Percentiles rank a stretch among this genome's conserved stretches.
These are phyloP conservation scores for Leishmania martiniquensis DNA, from an alignment of 208 protist genomes.

Conservation along the genomic window DNA sequence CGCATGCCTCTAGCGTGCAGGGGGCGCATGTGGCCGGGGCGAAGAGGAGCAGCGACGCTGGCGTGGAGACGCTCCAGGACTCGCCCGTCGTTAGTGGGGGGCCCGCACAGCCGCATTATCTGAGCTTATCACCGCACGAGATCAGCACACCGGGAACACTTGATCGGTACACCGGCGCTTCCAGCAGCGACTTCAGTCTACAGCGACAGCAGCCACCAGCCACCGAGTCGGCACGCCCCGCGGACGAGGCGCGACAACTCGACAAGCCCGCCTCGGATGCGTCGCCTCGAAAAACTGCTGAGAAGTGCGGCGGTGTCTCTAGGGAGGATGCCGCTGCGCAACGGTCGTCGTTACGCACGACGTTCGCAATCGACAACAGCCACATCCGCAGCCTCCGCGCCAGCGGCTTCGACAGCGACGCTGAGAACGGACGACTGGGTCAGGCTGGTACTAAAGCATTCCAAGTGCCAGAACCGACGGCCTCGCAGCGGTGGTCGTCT, in stretches of 20 bases:
- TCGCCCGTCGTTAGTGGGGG: slow-evolving; percentile 10
- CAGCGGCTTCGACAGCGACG: not conserved
- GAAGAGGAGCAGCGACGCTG: not conserved
- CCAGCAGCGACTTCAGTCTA: not conserved
- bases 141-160: slow-evolving; percentile 2
- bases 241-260: not conserved
- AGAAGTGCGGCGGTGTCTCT: not conserved
- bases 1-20: not conserved
- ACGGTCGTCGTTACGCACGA: not conserved
- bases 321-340: not conserved
- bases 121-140: not conserved
- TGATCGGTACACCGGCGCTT: slow-evolving; percentile 17
- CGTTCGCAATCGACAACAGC: not conserved
- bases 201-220: not conserved
- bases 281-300: not conserved
- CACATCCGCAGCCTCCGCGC: not conserved
- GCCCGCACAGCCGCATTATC: slow-evolving; percentile 13
- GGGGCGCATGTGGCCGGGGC: not conserved
- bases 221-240: not conserved
- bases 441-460: not conserved
- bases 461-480: not conserved
- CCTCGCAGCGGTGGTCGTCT: not conserved
- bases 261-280: not conserved
- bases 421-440: not conserved
- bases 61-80: not conserved